phyloP scores from a whole-genome alignment of 2,329 filamentous ascomycete species.

The Thyridium curvatum region DNA sequence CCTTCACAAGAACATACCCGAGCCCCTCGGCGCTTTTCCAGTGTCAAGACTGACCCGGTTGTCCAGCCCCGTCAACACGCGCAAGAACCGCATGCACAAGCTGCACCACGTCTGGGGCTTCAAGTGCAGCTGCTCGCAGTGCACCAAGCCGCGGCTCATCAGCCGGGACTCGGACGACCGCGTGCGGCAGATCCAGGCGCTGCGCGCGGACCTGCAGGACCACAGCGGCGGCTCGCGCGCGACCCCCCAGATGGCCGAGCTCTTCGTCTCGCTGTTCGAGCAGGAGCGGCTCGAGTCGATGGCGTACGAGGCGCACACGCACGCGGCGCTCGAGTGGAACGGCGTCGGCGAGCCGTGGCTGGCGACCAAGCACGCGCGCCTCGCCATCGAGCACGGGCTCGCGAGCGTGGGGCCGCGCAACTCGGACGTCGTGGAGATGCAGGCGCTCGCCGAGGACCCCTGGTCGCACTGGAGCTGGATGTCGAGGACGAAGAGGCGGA shows the following conservation, averaged over 20 bases:
- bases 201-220: constrained; percentile 22
- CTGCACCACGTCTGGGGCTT: constrained; percentile 31
- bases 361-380: constrained; percentile 27
- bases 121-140: constrained; percentile 30
- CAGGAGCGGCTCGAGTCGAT: constrained; percentile 29
- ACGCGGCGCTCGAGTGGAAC: constrained; percentile 31
- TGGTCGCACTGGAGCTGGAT: constrained; percentile 34
- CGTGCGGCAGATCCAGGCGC: constrained; percentile 24
- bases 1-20: too few relatives aligned
- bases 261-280: constrained; percentile 29
- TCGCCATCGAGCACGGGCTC: constrained; percentile 29
- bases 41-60: too few relatives aligned
- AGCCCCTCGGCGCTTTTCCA: too few relatives aligned
- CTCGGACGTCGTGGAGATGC: constrained; percentile 26
- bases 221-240: constrained; percentile 19
- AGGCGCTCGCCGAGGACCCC: constrained; percentile 22
- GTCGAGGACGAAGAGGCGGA: constrained; percentile 22
- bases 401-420: constrained; percentile 19
- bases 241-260: constrained; percentile 29
- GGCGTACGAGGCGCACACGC: constrained; percentile 26
- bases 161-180: constrained; percentile 27
- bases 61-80: constrained; percentile 21
- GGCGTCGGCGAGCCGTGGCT: constrained; percentile 29
- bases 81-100: constrained; percentile 18
- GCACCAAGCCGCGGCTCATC: constrained; percentile 19